phyloP scores from a whole-genome alignment of 371 early-diverging fungal genomes.

The Lichtheimia ornata region DNA sequence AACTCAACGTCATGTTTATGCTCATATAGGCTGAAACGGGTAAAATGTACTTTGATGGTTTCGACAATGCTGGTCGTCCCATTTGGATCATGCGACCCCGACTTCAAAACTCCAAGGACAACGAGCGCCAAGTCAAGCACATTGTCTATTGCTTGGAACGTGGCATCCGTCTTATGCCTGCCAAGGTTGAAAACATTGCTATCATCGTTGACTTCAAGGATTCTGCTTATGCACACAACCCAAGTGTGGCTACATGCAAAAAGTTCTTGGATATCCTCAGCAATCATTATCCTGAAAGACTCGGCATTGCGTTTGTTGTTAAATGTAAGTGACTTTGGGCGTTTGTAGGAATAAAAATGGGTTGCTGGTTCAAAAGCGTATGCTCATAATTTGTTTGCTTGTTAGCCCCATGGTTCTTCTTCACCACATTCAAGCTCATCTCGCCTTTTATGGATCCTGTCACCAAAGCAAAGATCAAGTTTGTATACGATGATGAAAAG shows the following conservation, averaged over 20 bases:
- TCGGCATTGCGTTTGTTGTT: conserved; percentile 56
- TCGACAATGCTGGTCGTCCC: conserved; percentile 68
- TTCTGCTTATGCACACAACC: conserved; percentile 65
- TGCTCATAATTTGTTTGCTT: neutral
- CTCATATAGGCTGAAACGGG: conserved; percentile 64
- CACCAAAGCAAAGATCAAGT: conserved; percentile 82
- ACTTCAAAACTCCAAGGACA: conserved; percentile 79
- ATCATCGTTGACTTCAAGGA: conserved; percentile 84
- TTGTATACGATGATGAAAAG: conserved; percentile 56
- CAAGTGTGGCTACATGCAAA: conserved; percentile 73
- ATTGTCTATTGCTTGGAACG: conserved; percentile 81
- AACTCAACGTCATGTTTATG: too few relatives aligned
- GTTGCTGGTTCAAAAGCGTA: neutral
- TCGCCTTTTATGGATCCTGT: conserved; percentile 91
- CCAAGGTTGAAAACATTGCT: conserved; percentile 65
- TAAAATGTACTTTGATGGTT: conserved; percentile 82
- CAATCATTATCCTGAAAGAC: conserved; percentile 87
- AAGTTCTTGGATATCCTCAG: conserved; percentile 78
- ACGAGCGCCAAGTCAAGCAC: conserved; percentile 71
- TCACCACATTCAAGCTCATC: conserved; percentile 76
- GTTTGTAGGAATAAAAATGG: neutral
- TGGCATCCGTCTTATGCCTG: conserved; percentile 80
- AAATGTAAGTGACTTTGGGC: conserved; percentile 32
- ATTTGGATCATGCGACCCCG: conserved; percentile 74
- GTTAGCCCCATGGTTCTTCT: conserved; percentile 86